These are phyloP conservation scores for Gossypium herbaceum DNA, from an alignment of 345 rosid genomes.

Conservation along the genomic window DNA sequence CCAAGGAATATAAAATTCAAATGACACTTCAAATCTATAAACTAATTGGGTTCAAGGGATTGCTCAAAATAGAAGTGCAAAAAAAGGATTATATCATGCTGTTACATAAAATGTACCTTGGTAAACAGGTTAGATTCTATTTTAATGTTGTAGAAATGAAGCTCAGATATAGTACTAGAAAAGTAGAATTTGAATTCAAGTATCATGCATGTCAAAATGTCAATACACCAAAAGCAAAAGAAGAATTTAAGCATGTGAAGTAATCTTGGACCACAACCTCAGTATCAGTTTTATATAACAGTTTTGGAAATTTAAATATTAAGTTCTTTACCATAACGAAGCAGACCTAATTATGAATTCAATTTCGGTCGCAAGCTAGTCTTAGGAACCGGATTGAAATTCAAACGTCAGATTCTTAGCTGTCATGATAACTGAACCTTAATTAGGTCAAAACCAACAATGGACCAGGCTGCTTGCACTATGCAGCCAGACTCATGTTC, in stretches of 20 bases:
- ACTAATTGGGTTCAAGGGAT: constrained; percentile 10
- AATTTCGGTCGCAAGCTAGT: not conserved
- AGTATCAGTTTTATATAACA: not conserved
- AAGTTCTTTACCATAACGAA: not conserved
- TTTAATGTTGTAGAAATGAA: not conserved
- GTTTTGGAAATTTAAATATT: not conserved
- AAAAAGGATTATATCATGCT: not conserved
- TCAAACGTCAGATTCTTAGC: not conserved
- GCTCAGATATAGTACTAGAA: not conserved
- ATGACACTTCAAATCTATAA: constrained; percentile 14
- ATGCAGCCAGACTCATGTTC: not conserved
- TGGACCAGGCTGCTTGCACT: not conserved
- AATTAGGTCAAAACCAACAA: not conserved
- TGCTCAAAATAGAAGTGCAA: constrained; percentile 10
- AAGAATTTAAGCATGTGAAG: not conserved
- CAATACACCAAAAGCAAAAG: not conserved
- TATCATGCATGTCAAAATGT: not conserved
- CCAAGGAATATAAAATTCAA: constrained; percentile 8
- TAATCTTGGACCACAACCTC: not conserved
- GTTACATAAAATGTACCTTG: not conserved
- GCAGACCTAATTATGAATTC: not conserved
- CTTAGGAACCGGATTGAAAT: not conserved
- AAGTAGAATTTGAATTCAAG: not conserved
- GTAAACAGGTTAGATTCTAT: constrained; percentile 2
- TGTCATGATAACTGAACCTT: not conserved